These are phyloP conservation scores for Verbascum thapsus DNA, from an alignment of 257 asterid genomes.

Conservation along the genomic window DNA sequence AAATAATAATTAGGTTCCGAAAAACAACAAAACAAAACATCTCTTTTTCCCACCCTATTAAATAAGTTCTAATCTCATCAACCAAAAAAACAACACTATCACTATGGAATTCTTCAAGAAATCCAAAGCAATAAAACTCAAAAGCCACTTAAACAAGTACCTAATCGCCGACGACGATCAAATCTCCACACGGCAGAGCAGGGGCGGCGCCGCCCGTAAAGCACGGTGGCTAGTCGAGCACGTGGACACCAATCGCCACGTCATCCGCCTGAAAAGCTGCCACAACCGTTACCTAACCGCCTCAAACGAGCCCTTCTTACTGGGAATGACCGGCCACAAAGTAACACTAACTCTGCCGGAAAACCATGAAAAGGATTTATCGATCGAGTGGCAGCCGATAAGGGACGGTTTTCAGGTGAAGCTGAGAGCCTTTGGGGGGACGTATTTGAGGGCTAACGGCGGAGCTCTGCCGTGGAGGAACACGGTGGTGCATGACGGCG, in stretches of 20 bases:
- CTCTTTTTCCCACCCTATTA: no score
- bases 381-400: constrained; percentile 75
- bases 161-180: constrained; percentile 82
- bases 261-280: constrained; percentile 73
- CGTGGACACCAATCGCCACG: constrained; percentile 47
- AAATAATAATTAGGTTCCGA: constrained; percentile 18
- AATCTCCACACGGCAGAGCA: constrained; percentile 66
- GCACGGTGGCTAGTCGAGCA: constrained; percentile 89
- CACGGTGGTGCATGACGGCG: constrained; percentile 77
- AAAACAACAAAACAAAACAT: no score
- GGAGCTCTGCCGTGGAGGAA: constrained; percentile 97
- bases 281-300: constrained; percentile 72
- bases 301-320: constrained; percentile 52
- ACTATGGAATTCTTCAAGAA: constrained; percentile 75
- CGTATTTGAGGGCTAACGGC: constrained; percentile 83
- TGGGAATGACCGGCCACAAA: constrained; percentile 84
- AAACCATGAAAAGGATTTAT: constrained; percentile 32
- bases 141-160: constrained; percentile 78
- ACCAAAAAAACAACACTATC: no score
- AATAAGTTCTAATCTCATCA: constrained; percentile 5
- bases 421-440: constrained; percentile 56
- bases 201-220: constrained; percentile 50
- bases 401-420: constrained; percentile 86
- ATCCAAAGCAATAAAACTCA: constrained; percentile 60
- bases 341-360: constrained; percentile 58